Percentiles rank a stretch among this genome's conserved stretches.
phyloP scores from a whole-genome alignment of 2,329 filamentous ascomycete species.

The Exserohilum rostratum region DNA sequence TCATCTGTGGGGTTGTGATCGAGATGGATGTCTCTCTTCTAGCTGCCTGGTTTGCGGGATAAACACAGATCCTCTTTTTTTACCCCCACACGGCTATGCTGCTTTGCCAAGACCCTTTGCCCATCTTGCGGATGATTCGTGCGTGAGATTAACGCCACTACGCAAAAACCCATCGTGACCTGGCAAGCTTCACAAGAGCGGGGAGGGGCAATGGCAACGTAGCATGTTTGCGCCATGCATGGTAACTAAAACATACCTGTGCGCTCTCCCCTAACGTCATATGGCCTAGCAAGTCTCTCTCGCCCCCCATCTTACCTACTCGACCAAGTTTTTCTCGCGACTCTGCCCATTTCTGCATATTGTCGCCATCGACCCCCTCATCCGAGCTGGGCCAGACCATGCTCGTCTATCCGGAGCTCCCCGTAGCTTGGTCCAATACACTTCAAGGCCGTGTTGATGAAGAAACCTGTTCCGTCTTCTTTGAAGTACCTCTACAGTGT shows the following conservation, averaged over 20 bases:
- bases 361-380: background rate
- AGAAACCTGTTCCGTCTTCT: background rate
- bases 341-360: background rate
- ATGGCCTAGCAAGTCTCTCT: background rate
- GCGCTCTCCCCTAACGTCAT: background rate
- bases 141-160: slow-evolving; percentile 1
- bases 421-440: background rate
- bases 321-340: background rate
- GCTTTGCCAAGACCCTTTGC: background rate
- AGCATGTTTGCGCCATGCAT: background rate
- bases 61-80: background rate
- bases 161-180: background rate
- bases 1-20: background rate
- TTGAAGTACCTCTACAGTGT: no score
- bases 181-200: slow-evolving; percentile 1
- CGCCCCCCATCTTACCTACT: background rate
- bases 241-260: slow-evolving; percentile 4
- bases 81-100: background rate
- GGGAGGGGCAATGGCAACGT: background rate
- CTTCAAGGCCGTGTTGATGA: background rate
- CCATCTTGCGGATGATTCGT: background rate
- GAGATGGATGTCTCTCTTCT: background rate
- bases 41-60: background rate
- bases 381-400: background rate
- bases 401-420: background rate